Evolutionary conservation across 1,284 basidiomycete species (phyloP).

Genomic region (Microbotryomycetes sp.): DNA sequence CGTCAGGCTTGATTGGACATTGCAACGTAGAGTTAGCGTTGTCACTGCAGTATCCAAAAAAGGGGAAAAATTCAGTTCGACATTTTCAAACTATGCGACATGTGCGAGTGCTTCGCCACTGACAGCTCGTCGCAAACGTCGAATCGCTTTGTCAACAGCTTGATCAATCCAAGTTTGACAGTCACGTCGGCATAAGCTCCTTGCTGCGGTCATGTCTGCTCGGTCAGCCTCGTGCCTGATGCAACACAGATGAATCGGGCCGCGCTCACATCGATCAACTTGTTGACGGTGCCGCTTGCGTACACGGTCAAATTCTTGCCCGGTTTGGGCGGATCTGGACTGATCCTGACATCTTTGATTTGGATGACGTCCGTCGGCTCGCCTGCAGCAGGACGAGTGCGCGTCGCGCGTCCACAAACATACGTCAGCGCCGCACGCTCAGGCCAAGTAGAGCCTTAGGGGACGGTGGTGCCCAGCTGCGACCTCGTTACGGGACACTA

Average conservation of each 20-base stretch:
- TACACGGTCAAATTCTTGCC: constrained; percentile 74
- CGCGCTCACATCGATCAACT: constrained; percentile 57
- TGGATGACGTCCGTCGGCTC: constrained; percentile 38
- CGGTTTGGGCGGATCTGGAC: constrained; percentile 73
- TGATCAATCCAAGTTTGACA: constrained; percentile 83
- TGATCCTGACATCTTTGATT: constrained; percentile 58
- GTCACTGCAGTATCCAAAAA: constrained; percentile 44
- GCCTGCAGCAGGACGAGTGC: constrained; percentile 11
- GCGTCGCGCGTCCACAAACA: background rate
- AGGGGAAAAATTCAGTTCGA: background rate
- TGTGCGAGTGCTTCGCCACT: constrained; percentile 40
- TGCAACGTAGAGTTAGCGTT: constrained; percentile 62
- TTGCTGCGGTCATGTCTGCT: constrained; percentile 50
- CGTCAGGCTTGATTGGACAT: constrained; percentile 67
- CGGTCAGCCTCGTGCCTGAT: too few relatives aligned
- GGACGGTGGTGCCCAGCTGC: too few relatives aligned
- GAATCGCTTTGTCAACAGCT: constrained; percentile 69
- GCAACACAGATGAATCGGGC: too few relatives aligned
- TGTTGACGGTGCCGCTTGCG: constrained; percentile 55
- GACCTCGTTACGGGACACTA: too few relatives aligned
- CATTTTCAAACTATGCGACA: background rate
- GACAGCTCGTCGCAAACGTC: constrained; percentile 90
- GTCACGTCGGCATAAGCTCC: constrained; percentile 81
- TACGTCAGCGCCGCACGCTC: too few relatives aligned
- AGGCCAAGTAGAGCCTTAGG: background rate